Base-by-base conservation (phyloP, 305 asterid species). In the Striga hermonthica region DNA sequence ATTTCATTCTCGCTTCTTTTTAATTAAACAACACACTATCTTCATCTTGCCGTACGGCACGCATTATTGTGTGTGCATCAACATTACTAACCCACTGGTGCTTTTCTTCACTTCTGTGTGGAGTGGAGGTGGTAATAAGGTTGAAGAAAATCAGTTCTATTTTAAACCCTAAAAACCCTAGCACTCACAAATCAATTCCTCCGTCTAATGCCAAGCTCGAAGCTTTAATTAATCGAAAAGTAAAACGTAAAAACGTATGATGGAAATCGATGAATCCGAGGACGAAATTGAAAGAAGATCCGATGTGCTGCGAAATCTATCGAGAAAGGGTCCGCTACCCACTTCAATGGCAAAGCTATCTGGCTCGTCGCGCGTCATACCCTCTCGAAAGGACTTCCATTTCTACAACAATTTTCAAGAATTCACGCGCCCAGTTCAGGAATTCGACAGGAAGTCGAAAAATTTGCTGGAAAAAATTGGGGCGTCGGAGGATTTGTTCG, bases 341-440 rank as follows among this genome's bases (percentile, higher is more conserved):
- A 78, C 80, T 64, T 76, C 88, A 4, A 9, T 88, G 34, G 80
- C 91, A 47, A 90, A 84, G 84, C 91, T 94, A 13, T 82, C 93
- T 1, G 95, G 90, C 40, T 88, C 98, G 14, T 86, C 98, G 9
- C 84, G 90, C 39, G 76, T 85, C 77, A 78, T 94, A 36, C 95
- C 99, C 35, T 64, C 79, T 28, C 78, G 80, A 7, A 84, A 78
- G 65, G 99, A 94, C 84, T 90, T 94, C 64, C 84, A 90, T 75
- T 94, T 94, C 80, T 94, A 86, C 85, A 75, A 84, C 49, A 94
- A 90, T 78, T 94, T 94, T 59, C 58, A 73, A 0, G 94, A 88
- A 75, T 94, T 90, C 85, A 86, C 81, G 84, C 52, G 34, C n/a
- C 90, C 93, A 16, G 69, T 88, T 11, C 64, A 73, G 41, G 81